Conservation (phyloP, 345 rosid genomes). For the Eucalyptus shirleyi region DNA sequence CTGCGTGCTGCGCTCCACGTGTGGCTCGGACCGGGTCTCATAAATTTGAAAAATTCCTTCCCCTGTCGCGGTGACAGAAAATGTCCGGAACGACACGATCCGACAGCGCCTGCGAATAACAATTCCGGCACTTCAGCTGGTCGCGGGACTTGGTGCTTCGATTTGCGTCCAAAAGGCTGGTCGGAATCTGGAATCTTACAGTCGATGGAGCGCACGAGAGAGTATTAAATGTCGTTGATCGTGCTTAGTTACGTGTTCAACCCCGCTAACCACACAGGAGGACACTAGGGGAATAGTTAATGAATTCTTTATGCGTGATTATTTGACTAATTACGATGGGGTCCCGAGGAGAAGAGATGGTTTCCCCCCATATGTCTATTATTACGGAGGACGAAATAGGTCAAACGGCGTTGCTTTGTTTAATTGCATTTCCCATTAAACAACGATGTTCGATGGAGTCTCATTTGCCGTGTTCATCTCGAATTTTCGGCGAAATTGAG, state of each 20-base stretch:
- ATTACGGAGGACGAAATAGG: background rate
- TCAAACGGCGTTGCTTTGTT: background rate
- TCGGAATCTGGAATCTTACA: background rate
- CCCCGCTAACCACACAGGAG: background rate
- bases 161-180: background rate
- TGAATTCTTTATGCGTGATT: background rate
- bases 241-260: background rate
- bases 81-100: background rate
- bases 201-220: background rate
- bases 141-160: background rate
- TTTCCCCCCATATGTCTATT: background rate
- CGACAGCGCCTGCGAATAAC: background rate
- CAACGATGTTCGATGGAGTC: background rate
- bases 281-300: background rate
- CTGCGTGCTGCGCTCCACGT: background rate
- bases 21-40: background rate
- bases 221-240: background rate
- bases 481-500: background rate
- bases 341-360: background rate
- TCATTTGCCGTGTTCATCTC: background rate
- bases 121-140: background rate
- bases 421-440: background rate
- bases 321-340: background rate
- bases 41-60: too few species aligned
- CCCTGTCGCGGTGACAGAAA: background rate